phyloP scores from a whole-genome alignment of 139 green algal species.

The Chlamydomonas incerta region DNA sequence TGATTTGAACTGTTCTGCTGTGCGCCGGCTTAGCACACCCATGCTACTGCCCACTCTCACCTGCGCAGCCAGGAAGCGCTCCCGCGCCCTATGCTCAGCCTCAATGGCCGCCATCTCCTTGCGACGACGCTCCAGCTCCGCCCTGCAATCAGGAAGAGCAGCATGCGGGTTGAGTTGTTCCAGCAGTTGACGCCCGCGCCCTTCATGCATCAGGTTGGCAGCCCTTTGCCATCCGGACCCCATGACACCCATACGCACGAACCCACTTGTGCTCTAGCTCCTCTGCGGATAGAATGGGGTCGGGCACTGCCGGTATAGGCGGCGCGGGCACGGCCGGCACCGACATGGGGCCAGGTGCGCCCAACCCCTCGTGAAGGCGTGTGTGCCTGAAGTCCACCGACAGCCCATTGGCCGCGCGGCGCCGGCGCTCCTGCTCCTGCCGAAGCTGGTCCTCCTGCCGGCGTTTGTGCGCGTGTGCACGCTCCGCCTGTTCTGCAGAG shows the following conservation, averaged over 20 bases:
- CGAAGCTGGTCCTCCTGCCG: not conserved
- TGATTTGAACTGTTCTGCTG: not conserved
- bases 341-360: not conserved
- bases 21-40: not conserved
- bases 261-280: constrained; percentile 20
- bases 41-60: not conserved
- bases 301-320: not conserved
- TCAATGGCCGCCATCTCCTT: not conserved
- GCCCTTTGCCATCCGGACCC: too few relatives aligned
- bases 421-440: constrained; percentile 17
- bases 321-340: not conserved
- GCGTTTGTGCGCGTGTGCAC: not conserved
- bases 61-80: constrained; percentile 28
- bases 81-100: not conserved
- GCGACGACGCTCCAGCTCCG: constrained; percentile 6
- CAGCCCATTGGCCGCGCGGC: not conserved
- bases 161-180: too few relatives aligned
- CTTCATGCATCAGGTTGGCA: too few relatives aligned
- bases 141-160: not conserved
- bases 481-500: not conserved
- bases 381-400: constrained; percentile 29
- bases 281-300: constrained; percentile 2
- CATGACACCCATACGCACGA: not conserved
- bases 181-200: too few relatives aligned
- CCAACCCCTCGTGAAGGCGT: constrained; percentile 19